These are phyloP conservation scores for Firmiana major DNA, from an alignment of 345 rosid genomes.

Conservation along the genomic window DNA sequence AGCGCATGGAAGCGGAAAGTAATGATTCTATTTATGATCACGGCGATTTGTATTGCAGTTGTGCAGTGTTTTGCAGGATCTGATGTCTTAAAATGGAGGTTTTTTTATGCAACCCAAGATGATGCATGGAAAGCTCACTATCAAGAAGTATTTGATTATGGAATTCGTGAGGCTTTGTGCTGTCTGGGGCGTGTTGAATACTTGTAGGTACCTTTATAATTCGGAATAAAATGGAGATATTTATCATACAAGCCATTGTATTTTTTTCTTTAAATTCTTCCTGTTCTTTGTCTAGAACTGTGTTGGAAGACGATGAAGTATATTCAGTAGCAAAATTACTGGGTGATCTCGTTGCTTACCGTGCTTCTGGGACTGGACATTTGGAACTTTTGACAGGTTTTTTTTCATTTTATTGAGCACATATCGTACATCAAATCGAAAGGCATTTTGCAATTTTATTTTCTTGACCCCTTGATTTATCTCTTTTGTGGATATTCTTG, in stretches of 20 bases:
- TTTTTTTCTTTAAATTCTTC: background rate
- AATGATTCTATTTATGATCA: constrained; percentile 43
- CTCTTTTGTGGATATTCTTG: background rate
- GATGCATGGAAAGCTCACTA: constrained; percentile 94
- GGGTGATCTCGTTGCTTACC: constrained; percentile 92
- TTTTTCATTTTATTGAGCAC: background rate
- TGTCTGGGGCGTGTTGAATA: constrained; percentile 80
- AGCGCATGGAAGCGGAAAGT: constrained; percentile 48
- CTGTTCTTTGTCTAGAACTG: constrained; percentile 42
- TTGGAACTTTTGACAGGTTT: constrained; percentile 86
- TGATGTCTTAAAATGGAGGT: constrained; percentile 80
- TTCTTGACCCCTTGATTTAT: background rate
- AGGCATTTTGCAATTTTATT: background rate
- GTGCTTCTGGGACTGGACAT: constrained; percentile 92
- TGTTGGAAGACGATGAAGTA: constrained; percentile 80
- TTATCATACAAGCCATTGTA: background rate
- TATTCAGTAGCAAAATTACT: constrained; percentile 73
- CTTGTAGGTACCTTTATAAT: constrained; percentile 45
- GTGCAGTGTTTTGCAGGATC: constrained; percentile 74
- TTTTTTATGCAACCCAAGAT: constrained; percentile 77
- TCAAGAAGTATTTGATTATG: constrained; percentile 87
- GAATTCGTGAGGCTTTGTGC: constrained; percentile 91
- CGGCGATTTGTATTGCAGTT: constrained; percentile 49
- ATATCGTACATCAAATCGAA: background rate
- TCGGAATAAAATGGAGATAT: background rate